phyloP scores from a whole-genome alignment of 1,284 basidiomycete species.

The Meira miltonrushii region DNA sequence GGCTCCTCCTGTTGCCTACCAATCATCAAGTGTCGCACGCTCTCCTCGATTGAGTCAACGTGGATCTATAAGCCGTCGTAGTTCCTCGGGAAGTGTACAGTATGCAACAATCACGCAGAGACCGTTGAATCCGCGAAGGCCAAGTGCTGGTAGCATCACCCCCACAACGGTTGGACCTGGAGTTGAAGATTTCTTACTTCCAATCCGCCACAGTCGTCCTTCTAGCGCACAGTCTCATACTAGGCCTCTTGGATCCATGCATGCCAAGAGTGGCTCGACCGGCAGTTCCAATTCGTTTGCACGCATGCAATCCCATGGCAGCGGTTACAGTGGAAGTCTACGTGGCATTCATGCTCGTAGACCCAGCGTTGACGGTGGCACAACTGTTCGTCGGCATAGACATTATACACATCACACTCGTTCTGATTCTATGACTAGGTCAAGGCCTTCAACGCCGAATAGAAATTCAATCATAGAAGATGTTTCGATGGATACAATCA shows the following conservation, averaged over 20 bases:
- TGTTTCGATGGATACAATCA: not conserved
- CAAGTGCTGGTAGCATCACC: slow-evolving; percentile 45
- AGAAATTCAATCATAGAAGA: not conserved
- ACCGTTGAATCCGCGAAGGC: slow-evolving; percentile 26
- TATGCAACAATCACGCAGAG: slow-evolving; percentile 12
- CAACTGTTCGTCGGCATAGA: slow-evolving; percentile 36
- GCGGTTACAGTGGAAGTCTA: slow-evolving; percentile 7
- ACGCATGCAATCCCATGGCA: slow-evolving; percentile 9
- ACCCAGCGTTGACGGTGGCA: slow-evolving; percentile 31
- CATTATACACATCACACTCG: not conserved
- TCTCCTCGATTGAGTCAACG: slow-evolving; percentile 23
- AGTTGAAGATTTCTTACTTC: slow-evolving; percentile 14
- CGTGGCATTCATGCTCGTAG: slow-evolving; percentile 16
- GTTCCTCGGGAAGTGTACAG: slow-evolving; percentile 32
- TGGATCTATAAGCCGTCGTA: slow-evolving; percentile 25
- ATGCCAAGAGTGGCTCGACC: slow-evolving; percentile 31
- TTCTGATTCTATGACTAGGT: not conserved
- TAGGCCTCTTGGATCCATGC: slow-evolving; percentile 19
- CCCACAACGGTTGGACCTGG: slow-evolving; percentile 31
- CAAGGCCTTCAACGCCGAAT: slow-evolving; percentile 4
- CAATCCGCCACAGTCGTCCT: slow-evolving; percentile 21
- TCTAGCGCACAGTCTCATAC: slow-evolving; percentile 35
- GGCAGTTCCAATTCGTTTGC: slow-evolving; percentile 26
- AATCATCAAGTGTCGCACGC: slow-evolving; percentile 3
- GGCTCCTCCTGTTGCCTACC: not conserved